Conservation (phyloP, 1,284 basidiomycete species). For the Rhodotorula sp. region DNA sequence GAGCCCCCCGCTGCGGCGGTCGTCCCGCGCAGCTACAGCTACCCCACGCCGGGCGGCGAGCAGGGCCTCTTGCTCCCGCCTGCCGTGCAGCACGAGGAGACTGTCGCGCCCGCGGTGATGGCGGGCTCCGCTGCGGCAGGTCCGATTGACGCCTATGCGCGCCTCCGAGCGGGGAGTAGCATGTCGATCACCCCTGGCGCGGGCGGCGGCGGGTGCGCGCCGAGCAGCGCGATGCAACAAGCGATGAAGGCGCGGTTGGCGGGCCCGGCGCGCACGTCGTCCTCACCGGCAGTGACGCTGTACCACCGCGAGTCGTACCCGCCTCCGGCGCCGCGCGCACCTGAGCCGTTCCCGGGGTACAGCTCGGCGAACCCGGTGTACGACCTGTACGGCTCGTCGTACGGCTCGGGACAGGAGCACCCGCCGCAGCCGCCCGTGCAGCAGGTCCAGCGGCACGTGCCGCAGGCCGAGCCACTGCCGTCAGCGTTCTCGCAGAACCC, state of each 20-base stretch:
- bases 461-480: neutral
- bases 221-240: neutral
- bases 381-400: constrained; percentile 27
- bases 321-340: neutral
- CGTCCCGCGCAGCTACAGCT: constrained; percentile 12
- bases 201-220: neutral
- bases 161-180: constrained; percentile 11
- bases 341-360: constrained; percentile 19
- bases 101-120: neutral
- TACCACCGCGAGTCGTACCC: constrained; percentile 1
- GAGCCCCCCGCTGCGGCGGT: constrained; percentile 1
- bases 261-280: constrained; percentile 4
- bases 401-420: neutral
- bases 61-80: too few species aligned
- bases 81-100: neutral
- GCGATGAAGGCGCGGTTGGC: neutral
- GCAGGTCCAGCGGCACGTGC: neutral
- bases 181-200: constrained; percentile 24
- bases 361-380: constrained; percentile 16
- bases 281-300: neutral
- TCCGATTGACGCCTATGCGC: constrained; percentile 15
- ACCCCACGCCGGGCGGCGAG: neutral
- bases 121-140: neutral
- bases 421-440: neutral
- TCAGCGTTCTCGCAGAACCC: constrained; percentile 15